These are phyloP conservation scores for Dissophora ornata DNA, from an alignment of 192 early-diverging fungal genomes.

Conservation along the genomic window DNA sequence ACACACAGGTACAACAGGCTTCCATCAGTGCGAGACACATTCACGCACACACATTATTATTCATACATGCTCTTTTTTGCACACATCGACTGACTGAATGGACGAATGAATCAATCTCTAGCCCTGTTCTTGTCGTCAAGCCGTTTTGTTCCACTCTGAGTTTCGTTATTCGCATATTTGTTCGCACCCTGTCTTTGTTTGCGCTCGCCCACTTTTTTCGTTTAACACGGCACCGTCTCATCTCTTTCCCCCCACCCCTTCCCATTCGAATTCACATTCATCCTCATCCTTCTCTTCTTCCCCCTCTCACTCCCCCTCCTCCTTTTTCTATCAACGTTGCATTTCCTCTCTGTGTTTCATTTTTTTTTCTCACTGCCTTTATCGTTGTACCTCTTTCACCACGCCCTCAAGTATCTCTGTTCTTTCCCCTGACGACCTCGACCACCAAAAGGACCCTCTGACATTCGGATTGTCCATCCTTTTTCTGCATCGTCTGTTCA, in stretches of 20 bases:
- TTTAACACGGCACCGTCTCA: neutral
- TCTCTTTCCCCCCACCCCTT: neutral
- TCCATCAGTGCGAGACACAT: no score
- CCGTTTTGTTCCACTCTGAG: no score
- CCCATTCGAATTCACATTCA: neutral
- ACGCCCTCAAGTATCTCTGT: neutral
- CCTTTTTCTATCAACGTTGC: neutral
- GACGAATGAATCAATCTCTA: no score
- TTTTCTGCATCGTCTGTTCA: neutral
- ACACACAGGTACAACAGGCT: no score
- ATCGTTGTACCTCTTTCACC: neutral
- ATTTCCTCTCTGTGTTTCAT: neutral
- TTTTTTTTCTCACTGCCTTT: slow-evolving; percentile 2
- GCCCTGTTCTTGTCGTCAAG: no score
- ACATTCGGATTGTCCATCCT: neutral
- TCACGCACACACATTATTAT: no score
- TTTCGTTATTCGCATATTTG: no score
- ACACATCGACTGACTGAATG: no score
- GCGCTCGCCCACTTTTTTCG: no score
- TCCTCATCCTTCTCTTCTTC: neutral
- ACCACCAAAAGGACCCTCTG: neutral
- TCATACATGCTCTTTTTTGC: no score
- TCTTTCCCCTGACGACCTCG: neutral
- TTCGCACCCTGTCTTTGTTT: no score
- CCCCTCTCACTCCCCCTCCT: neutral